Base-by-base conservation (phyloP, 1,139 yeast genomes). In the Pneumocystis sp. region DNA sequence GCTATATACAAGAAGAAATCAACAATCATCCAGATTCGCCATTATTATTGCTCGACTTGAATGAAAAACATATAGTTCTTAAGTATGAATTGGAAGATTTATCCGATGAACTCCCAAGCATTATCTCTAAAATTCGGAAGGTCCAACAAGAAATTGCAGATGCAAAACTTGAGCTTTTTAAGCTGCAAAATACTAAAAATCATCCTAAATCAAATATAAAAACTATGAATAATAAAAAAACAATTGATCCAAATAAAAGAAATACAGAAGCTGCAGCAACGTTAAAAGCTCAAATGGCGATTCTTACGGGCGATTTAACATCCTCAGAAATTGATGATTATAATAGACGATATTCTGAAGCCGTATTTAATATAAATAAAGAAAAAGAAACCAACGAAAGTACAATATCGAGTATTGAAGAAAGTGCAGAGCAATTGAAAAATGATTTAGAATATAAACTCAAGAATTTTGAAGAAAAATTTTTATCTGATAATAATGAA, bases 271-370 rank as follows among this genome's bases (percentile, higher is more conserved):
- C 89, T 61, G 86, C 87, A 72, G 93, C 93, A 63, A 76, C 85
- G 66, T 79, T 91, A 70, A 85, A 85, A 69, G 87, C 91, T 61
- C 81, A 96, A 69, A 89, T 91, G 95, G 96, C 96, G 29, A 89
- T 93, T 8, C 79, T 93, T 70, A 90, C 97, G 0, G 97, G 97
- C 1, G 84, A 84, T 68, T 80, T 79, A 34, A 79, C 81, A 1
- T 78, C 80, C 64, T 76, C 80, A 19, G 69, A 69, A 19, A 70
- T 67, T 31, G 68, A 70, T 31, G 85, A 80, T 65, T 83, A 82
- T 68, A 95, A 89, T 70, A 74, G 78, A 21, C 79, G 80, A 69
- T 79, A 86, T 68, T 81, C 80, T 65, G 81, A 81, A 67, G 87
- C 85, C 68, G 76, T 82, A 39, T 81, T 81, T 39, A 78, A 78